phyloP scores from a whole-genome alignment of 2,329 filamentous ascomycete genomes.

The Fulvia fulva region DNA sequence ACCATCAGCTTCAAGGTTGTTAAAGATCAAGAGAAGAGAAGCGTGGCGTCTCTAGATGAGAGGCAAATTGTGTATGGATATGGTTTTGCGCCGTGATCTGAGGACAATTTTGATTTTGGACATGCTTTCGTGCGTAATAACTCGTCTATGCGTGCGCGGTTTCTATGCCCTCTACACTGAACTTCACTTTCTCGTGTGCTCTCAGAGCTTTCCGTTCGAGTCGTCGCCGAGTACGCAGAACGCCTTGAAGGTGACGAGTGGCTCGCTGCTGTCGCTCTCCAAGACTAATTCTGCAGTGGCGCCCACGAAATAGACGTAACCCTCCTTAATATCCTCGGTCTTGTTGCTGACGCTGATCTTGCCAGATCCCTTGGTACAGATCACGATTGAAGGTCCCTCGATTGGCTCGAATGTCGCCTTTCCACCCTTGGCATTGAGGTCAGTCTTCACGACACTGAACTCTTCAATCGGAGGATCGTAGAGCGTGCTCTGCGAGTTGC shows the following conservation, averaged over 20 bases:
- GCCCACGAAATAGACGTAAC: constrained; percentile 63
- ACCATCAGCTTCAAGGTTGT: not conserved
- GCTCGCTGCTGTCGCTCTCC: constrained; percentile 63
- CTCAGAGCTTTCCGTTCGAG: constrained; percentile 16
- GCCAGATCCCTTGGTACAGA: constrained; percentile 80
- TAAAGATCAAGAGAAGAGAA: not conserved
- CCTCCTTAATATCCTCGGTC: constrained; percentile 59
- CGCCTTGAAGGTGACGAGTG: constrained; percentile 81
- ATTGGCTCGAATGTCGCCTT: constrained; percentile 88
- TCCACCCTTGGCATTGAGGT: constrained; percentile 64
- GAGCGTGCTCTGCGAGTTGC: constrained; percentile 65
- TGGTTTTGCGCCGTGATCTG: no score
- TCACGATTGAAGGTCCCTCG: constrained; percentile 84
- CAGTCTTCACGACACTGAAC: constrained; percentile 81
- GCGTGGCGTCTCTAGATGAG: not conserved
- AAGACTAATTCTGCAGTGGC: constrained; percentile 79
- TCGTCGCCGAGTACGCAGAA: constrained; percentile 28
- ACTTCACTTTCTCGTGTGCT: not conserved
- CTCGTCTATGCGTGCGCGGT: not conserved
- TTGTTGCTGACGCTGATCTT: constrained; percentile 83
- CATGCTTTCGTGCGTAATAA: not conserved
- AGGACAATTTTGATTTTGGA: no score
- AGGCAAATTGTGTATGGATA: not conserved
- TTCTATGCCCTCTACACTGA: not conserved
- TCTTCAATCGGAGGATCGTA: constrained; percentile 98